Evolutionary conservation across 2,329 filamentous ascomycete species (phyloP), one percentile per base, ranked within the genome.

Genomic region (Aspergillus felis): DNA sequence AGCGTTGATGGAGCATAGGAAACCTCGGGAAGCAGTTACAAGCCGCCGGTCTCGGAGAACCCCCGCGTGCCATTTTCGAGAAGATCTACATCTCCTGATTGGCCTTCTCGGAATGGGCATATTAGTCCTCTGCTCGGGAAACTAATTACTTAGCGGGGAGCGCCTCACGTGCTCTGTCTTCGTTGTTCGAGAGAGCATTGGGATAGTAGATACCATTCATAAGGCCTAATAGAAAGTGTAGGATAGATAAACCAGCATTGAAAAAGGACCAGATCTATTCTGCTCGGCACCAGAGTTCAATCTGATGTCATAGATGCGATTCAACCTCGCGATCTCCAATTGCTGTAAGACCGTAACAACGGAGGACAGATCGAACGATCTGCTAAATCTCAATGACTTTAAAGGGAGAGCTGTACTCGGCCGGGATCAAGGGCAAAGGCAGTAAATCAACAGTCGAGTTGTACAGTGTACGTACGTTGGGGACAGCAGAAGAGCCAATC

Each of bases 61-160:
- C 44, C 42, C 44, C 44, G 44, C 44, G 10, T 47, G 46, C 10
- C 41, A 48, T 22, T 38, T 17, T 27, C 25, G n/a, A 42, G 32
- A 17, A 2, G 32, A 14, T 22, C 12, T 32, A 1, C 12, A 24
- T 24, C 44, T 14, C 27, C 20, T 58, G 41, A 65, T 65, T 63
- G 62, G 62, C 17, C 25, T 24, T 63, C 63, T 64, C 63, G 60
- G 63, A 61, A 61, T 20, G 3, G 32, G 51, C 35, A 53, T 24
- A 54, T 20, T 29, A 54, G n/a, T 10, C 52, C 17, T 14, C 42
- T 29, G 35, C 24, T 54, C 25, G 27, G 27, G 29, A 28, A 25
- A 44, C 48, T 1, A 35, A 35, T 14, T 5, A 28, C 27, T 8
- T 28, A 35, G 32, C 24, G 50, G 41, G 27, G 22, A 42, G 32